Conservation (phyloP, 2,329 filamentous ascomycete genomes). For the Cordyceps farinosa region DNA sequence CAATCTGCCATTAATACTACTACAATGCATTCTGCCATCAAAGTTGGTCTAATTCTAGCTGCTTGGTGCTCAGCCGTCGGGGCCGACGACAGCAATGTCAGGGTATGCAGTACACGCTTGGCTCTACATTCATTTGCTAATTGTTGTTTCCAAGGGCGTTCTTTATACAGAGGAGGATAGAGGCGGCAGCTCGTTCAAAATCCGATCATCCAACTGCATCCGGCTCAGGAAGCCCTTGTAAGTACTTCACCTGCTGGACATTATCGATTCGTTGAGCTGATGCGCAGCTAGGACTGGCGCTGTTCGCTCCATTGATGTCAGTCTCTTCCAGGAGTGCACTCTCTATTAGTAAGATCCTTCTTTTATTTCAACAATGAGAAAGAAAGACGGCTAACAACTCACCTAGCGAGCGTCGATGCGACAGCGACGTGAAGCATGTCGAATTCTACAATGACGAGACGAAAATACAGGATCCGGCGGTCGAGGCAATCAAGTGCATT, state of each 20-base stretch:
- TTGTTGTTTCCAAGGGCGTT: neutral
- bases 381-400: neutral
- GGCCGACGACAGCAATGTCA: neutral
- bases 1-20: too few species aligned
- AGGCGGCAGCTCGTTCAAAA: neutral
- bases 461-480: neutral
- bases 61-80: neutral
- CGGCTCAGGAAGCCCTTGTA: neutral
- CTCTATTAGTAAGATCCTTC: slow-evolving; percentile 1
- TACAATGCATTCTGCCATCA: neutral
- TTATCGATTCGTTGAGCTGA: neutral
- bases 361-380: too few species aligned
- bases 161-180: neutral
- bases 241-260: neutral
- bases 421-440: slow-evolving; percentile 3
- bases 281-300: neutral
- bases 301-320: neutral
- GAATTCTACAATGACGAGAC: neutral
- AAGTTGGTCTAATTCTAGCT: neutral
- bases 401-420: neutral
- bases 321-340: slow-evolving; percentile 1
- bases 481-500: slow-evolving; percentile 2
- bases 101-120: neutral
- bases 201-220: slow-evolving; percentile 11
- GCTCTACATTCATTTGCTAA: neutral